Evolutionary conservation across 2,329 filamentous ascomycete species (phyloP).

Genomic region (Fusarium odoratissimum): DNA sequence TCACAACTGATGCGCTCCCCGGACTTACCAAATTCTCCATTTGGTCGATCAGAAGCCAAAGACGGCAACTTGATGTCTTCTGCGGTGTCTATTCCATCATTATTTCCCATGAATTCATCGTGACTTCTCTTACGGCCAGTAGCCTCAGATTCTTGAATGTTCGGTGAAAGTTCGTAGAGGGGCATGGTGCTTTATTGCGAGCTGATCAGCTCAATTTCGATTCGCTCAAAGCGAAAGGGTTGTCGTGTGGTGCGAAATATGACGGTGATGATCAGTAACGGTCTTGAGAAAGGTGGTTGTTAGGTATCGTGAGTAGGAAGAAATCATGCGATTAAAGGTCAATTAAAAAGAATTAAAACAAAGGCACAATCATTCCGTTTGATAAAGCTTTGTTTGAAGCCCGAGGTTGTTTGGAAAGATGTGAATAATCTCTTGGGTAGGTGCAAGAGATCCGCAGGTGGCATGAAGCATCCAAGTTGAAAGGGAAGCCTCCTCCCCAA

Average conservation of each 20-base stretch:
- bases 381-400: neutral
- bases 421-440: conserved; percentile 12
- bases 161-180: conserved; percentile 60
- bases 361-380: conserved; percentile 8
- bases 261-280: neutral
- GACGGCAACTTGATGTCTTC: conserved; percentile 35
- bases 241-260: neutral
- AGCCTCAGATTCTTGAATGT: conserved; percentile 59
- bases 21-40: conserved; percentile 42
- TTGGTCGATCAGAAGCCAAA: conserved; percentile 24
- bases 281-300: conserved; percentile 8
- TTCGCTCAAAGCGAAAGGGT: neutral
- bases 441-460: conserved; percentile 24
- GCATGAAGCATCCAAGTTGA: conserved; percentile 31
- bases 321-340: conserved; percentile 23
- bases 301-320: conserved; percentile 10
- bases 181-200: conserved; percentile 54
- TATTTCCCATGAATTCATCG: conserved; percentile 56
- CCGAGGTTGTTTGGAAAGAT: conserved; percentile 1
- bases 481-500: conserved; percentile 30
- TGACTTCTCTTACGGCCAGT: conserved; percentile 59
- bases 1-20: too few species aligned
- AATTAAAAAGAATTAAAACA: conserved; percentile 1
- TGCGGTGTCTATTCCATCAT: conserved; percentile 41
- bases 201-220: conserved; percentile 4